These are phyloP conservation scores for Datisca glomerata DNA, from an alignment of 306 rosid species.

Conservation along the genomic window DNA sequence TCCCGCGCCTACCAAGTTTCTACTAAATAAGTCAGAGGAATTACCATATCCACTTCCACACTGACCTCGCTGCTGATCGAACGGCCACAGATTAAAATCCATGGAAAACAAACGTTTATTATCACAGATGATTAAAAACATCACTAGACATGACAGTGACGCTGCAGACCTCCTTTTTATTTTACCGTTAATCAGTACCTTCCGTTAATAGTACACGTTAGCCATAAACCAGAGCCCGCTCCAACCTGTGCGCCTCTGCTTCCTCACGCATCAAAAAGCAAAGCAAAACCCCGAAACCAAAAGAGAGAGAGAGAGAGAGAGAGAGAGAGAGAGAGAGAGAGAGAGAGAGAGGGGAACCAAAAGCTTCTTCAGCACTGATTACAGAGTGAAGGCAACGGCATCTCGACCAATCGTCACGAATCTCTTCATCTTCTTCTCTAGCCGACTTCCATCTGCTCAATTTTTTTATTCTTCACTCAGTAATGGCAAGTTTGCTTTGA, in stretches of 20 bases:
- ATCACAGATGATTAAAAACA: too few species aligned
- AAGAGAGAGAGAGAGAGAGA: not conserved
- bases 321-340: not conserved
- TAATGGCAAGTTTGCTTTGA: slow-evolving; percentile 27
- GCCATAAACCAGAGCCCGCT: not conserved
- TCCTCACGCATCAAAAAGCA: slow-evolving; percentile 19
- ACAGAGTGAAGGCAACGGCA: slow-evolving; percentile 13
- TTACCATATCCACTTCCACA: too few species aligned
- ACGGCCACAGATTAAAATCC: not conserved
- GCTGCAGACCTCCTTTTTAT: not conserved
- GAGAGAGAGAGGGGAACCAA: not conserved
- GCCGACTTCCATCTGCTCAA: not conserved
- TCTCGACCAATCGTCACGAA: slow-evolving; percentile 11
- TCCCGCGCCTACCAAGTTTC: too few species aligned
- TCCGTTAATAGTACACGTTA: slow-evolving; percentile 27
- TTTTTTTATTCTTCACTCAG: slow-evolving; percentile 20
- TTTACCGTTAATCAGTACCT: slow-evolving; percentile 32
- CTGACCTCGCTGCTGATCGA: too few species aligned
- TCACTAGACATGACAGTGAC: slow-evolving; percentile 6
- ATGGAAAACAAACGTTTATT: not conserved
- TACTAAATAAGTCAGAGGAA: too few species aligned
- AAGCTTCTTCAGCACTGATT: slow-evolving; percentile 16
- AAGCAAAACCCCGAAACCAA: not conserved
- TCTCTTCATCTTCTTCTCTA: slow-evolving; percentile 2
- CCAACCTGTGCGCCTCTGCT: slow-evolving; percentile 19